These are phyloP conservation scores for Aspergillus bertholletiae DNA, from an alignment of 495 filamentous ascomycete species.

Conservation along the genomic window DNA sequence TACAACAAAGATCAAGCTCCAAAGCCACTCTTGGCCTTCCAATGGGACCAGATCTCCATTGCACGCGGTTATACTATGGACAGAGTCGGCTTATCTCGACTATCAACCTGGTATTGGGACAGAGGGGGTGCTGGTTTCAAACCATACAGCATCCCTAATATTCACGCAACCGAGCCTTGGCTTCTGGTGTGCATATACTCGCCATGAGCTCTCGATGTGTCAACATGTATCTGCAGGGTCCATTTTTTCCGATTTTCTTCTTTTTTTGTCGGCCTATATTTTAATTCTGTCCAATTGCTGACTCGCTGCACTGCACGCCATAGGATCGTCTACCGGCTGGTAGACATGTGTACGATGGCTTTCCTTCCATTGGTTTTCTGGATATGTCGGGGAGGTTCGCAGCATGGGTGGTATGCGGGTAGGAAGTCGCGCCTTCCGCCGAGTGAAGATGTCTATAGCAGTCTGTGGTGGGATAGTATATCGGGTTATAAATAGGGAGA, in stretches of 20 bases:
- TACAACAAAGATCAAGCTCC: background rate
- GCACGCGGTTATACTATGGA: background rate
- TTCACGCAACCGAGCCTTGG: constrained; percentile 3
- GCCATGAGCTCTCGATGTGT: background rate
- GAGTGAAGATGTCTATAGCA: background rate
- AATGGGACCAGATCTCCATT: background rate
- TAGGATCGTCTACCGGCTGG: background rate
- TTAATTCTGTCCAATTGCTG: background rate
- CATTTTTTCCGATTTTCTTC: no score
- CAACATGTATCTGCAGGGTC: background rate
- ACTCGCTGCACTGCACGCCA: background rate
- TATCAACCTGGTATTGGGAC: background rate
- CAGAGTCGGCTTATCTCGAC: background rate
- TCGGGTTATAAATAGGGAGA: background rate
- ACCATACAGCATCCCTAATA: background rate
- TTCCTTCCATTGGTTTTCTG: background rate
- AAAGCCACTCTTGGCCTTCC: constrained; percentile 1
- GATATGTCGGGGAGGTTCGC: background rate
- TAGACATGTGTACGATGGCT: background rate
- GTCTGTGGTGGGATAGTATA: background rate
- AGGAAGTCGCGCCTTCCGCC: background rate
- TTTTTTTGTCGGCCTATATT: no score
- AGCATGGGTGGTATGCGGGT: background rate
- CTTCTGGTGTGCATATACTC: background rate
- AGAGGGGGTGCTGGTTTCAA: background rate